These are phyloP conservation scores for Paraleonurus japonicus DNA, from an alignment of 257 asterid genomes.

Conservation along the genomic window DNA sequence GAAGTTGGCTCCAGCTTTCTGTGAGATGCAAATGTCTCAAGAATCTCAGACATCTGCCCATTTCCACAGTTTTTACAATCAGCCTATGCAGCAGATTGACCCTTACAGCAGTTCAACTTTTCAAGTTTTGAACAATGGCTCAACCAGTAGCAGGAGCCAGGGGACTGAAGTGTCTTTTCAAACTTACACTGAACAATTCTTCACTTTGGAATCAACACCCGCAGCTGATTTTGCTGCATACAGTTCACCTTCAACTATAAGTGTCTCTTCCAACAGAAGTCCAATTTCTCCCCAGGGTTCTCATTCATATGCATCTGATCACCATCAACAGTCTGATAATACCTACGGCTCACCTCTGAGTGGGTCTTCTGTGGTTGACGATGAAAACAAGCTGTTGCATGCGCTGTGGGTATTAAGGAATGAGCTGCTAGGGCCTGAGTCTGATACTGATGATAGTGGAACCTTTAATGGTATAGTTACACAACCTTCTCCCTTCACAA, in stretches of 20 bases:
- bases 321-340: constrained; percentile 52
- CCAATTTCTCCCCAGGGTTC: constrained; percentile 83
- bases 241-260: constrained; percentile 63
- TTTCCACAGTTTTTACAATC: constrained; percentile 46
- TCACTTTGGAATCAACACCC: constrained; percentile 87
- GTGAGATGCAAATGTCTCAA: constrained; percentile 67
- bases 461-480: constrained; percentile 42
- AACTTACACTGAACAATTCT: constrained; percentile 52
- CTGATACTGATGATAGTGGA: constrained; percentile 74
- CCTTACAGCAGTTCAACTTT: constrained; percentile 40
- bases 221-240: constrained; percentile 37
- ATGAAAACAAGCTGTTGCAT: constrained; percentile 61
- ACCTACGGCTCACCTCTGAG: constrained; percentile 83
- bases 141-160: constrained; percentile 43
- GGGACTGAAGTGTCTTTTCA: constrained; percentile 55
- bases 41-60: constrained; percentile 47
- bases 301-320: constrained; percentile 65
- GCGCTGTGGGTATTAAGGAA: constrained; percentile 61
- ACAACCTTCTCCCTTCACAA: constrained; percentile 48
- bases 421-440: constrained; percentile 67
- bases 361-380: constrained; percentile 75
- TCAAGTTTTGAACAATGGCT: constrained; percentile 59
- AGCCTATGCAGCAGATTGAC: constrained; percentile 45
- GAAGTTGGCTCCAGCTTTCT: constrained; percentile 20
- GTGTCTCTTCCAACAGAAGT: constrained; percentile 61